Evolutionary conservation across 331 rosid species (phyloP).

Genomic region (Ulmus americana): DNA sequence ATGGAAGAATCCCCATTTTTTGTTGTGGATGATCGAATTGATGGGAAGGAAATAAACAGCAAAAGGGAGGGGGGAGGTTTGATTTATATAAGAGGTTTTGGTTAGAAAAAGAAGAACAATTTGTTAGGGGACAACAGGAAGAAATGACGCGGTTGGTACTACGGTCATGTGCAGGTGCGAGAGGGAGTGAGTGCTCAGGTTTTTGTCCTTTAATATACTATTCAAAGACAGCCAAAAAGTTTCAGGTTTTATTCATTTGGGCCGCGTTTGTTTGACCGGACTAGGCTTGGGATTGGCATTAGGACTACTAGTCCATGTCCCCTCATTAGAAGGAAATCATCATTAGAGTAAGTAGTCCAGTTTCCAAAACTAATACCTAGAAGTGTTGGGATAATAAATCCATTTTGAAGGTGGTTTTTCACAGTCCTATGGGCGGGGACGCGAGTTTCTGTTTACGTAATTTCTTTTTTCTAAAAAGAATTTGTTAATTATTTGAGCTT

Average conservation of each 20-base stretch:
- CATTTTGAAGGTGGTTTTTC: too few relatives aligned
- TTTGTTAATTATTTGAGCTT: too few relatives aligned
- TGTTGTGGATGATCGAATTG: not conserved
- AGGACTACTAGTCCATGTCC: too few relatives aligned
- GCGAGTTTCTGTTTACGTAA: too few relatives aligned
- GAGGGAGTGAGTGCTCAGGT: not conserved
- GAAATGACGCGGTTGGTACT: not conserved
- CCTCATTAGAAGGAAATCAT: too few relatives aligned
- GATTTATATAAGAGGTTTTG: not conserved
- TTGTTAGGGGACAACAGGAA: not conserved
- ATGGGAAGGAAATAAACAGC: not conserved
- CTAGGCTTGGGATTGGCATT: too few relatives aligned
- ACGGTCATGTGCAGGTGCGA: not conserved
- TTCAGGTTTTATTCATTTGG: not conserved
- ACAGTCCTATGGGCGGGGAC: too few relatives aligned
- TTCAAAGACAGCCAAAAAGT: not conserved
- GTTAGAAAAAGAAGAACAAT: not conserved
- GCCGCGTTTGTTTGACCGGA: too few relatives aligned
- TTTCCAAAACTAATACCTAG: too few relatives aligned
- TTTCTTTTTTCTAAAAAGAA: too few relatives aligned
- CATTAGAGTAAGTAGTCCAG: too few relatives aligned
- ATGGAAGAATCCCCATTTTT: conserved; percentile 42
- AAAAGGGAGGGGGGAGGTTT: not conserved
- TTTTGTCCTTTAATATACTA: not conserved
- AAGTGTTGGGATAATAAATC: too few relatives aligned